Base-by-base conservation (phyloP, 202 grass and related monocot genomes). In the Schoenoplectus triqueter region DNA sequence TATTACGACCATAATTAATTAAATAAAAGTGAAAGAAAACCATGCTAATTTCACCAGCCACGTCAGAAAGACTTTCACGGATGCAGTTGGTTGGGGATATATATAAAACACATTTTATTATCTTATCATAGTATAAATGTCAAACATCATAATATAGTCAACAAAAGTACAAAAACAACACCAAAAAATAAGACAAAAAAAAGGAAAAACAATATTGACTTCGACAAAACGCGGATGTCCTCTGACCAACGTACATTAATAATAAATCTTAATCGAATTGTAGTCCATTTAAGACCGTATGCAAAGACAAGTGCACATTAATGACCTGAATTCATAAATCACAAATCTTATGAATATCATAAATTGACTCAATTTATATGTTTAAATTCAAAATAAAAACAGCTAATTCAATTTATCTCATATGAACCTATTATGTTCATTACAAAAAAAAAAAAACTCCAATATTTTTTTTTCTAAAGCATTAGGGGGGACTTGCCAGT, bases 151-250 rank as follows among this genome's bases (percentile, higher is more conserved):
- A 47, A 48, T 71, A 51, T 52, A 52, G 47, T 74, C 70, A 74
- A 74, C 70, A 74, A 74, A 74, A 52, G 46, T 47, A 74, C 47
- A 74, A 9, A 74, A 74, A 21, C 70, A 45, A 74, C 70, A 74
- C 17, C 31, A 31, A 31, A 31, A 31, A 31, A 31, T 31, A 31
- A 31, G 31, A 31, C 31, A 31, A 31, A 31, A 31, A 31, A 31
- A 31, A 31, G 31, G 52, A 74, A 74, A 22, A 5, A 2, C 21
- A 74, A 52, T 59, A 14, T 74, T 74, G 70, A 74, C 47, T 74
- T 74, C 10, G 47, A 51, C 70, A 74, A 74, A 74, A 51, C 3
- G 70, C 7, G 47, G 46, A 21, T 49, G 8, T 74, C 70, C 47
- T 51, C 10, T 51, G 70, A 74, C 70, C 15, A 73, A 22, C 13